These are phyloP conservation scores for Austroboletus rostrupii DNA, from an alignment of 1,284 basidiomycete genomes.

Conservation along the genomic window DNA sequence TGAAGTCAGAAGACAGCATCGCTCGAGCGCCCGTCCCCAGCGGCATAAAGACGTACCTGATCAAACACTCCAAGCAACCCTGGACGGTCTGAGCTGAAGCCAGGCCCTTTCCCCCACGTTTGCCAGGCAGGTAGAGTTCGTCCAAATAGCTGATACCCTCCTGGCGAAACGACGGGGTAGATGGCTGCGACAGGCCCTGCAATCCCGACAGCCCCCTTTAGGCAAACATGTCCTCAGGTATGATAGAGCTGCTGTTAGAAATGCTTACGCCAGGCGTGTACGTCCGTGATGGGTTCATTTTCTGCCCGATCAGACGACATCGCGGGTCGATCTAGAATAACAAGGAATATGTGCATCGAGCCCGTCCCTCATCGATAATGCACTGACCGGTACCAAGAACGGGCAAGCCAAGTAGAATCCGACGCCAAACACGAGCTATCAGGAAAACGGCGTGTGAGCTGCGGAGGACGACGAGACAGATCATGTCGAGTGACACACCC, in stretches of 20 bases:
- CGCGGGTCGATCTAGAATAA: constrained; percentile 53
- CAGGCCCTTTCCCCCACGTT: constrained; percentile 52
- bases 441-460: background rate
- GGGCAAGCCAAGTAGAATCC: constrained; percentile 63
- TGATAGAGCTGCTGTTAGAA: background rate
- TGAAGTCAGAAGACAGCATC: background rate
- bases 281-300: constrained; percentile 64
- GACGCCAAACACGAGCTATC: constrained; percentile 55
- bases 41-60: constrained; percentile 37
- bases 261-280: constrained; percentile 51
- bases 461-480: background rate
- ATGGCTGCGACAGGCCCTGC: constrained; percentile 60
- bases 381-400: constrained; percentile 53
- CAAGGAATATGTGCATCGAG: too few relatives aligned
- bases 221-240: background rate
- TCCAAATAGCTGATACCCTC: constrained; percentile 63
- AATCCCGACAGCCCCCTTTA: constrained; percentile 60
- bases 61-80: constrained; percentile 67
- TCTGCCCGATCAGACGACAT: constrained; percentile 55
- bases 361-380: too few relatives aligned
- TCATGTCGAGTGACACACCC: constrained; percentile 34
- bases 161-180: constrained; percentile 64
- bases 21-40: too few relatives aligned
- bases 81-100: constrained; percentile 47
- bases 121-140: constrained; percentile 59